Conservation (phyloP, 2,329 filamentous ascomycete genomes). For the Alternaria gaisen region DNA sequence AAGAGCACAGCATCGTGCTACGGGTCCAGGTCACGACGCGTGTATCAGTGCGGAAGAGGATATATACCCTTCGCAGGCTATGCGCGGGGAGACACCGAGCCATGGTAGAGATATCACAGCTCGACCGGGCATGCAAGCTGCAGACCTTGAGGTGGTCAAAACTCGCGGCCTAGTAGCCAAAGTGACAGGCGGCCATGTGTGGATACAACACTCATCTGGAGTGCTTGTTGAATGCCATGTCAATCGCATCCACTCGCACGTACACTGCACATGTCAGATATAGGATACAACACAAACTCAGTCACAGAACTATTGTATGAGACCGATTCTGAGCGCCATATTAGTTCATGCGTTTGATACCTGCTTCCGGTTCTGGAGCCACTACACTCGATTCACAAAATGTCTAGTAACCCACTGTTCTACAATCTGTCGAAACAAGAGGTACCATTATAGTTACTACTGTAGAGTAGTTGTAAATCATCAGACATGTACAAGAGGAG, state of each 20-base stretch:
- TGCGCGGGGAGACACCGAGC: no score
- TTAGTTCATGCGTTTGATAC: neutral
- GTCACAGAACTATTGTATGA: no score
- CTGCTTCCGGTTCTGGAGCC: neutral
- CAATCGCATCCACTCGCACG: no score
- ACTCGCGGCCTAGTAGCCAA: neutral
- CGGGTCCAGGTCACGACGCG: neutral
- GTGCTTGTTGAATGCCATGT: no score
- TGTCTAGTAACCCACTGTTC: no score
- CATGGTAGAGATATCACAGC: neutral
- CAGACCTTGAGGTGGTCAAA: neutral
- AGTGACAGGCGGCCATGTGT: neutral
- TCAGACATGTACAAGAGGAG: neutral
- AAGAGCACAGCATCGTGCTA: neutral
- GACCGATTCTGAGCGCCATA: no score
- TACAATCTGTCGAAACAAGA: no score
- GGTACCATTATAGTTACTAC: neutral
- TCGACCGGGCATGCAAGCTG: neutral
- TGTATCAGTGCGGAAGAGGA: neutral
- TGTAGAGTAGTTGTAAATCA: neutral
- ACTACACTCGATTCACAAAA: neutral
- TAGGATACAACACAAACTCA: no score
- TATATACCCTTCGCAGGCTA: neutral
- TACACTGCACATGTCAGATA: no score
- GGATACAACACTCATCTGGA: no score